These are phyloP conservation scores for Neurospora sp. DNA, from an alignment of 495 filamentous ascomycete genomes.

Conservation along the genomic window DNA sequence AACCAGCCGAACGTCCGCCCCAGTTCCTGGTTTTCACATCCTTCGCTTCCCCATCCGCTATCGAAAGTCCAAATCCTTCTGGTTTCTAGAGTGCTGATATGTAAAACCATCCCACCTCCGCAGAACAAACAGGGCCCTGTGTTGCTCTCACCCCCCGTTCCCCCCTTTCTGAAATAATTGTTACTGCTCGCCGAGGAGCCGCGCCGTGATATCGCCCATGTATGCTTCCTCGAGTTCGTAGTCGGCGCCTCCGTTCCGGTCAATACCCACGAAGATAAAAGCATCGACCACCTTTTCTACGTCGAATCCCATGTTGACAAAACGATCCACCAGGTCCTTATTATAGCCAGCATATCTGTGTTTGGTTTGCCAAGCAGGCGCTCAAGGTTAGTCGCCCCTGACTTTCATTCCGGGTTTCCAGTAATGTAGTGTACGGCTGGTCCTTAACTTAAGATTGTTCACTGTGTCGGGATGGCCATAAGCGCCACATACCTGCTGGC, in stretches of 20 bases:
- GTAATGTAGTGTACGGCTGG: not conserved
- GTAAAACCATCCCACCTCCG: not conserved
- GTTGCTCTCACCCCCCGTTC: not conserved
- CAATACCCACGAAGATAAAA: conserved; percentile 73
- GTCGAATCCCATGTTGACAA: conserved; percentile 88
- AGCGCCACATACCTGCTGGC: conserved; percentile 23
- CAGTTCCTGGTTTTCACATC: not conserved
- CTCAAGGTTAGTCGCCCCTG: not conserved
- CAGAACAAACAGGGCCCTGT: not conserved
- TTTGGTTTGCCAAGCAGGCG: not conserved
- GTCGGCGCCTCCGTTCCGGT: conserved; percentile 62
- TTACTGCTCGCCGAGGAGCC: conserved; percentile 67
- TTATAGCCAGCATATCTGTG: conserved; percentile 82
- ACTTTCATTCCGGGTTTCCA: not conserved
- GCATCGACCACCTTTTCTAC: conserved; percentile 78
- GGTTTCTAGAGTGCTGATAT: not conserved
- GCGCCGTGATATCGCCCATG: conserved; percentile 80
- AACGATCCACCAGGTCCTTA: conserved; percentile 75
- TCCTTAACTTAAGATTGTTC: not conserved
- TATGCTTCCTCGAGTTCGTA: conserved; percentile 78
- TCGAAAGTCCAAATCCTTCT: not conserved
- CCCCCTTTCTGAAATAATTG: not conserved
- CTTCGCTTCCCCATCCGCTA: not conserved
- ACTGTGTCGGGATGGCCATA: not conserved
- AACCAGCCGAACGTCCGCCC: not conserved